Conservation (phyloP, 352 stramenopile species). For the Pythium volutum region DNA sequence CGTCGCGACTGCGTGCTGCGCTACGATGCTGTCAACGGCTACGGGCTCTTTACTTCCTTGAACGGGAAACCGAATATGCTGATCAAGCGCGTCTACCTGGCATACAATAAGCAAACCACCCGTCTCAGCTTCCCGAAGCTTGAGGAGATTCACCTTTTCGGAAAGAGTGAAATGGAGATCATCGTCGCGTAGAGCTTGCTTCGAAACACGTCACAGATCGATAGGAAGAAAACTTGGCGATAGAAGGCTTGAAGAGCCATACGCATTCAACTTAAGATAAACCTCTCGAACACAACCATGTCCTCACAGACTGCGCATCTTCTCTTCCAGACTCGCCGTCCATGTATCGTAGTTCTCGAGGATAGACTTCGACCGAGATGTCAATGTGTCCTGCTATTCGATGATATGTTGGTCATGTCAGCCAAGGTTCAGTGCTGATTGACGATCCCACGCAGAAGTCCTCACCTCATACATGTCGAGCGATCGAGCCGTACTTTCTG, state of each 20-base stretch:
- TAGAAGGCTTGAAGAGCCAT: conserved; percentile 6
- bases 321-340: conserved; percentile 46
- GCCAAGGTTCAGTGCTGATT: not conserved
- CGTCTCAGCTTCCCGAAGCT: conserved; percentile 37
- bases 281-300: conserved; percentile 15
- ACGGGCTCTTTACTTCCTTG: conserved; percentile 47
- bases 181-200: conserved; percentile 8
- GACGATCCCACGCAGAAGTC: not conserved
- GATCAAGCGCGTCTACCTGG: conserved; percentile 51
- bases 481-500: conserved; percentile 23
- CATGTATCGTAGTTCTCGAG: conserved; percentile 56
- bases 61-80: conserved; percentile 54
- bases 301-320: conserved; percentile 38
- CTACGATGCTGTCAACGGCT: conserved; percentile 36
- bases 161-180: conserved; percentile 36
- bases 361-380: conserved; percentile 31
- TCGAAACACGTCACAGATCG: no score
- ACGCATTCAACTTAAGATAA: conserved; percentile 18
- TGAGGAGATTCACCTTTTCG: conserved; percentile 37
- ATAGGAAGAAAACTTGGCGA: not conserved
- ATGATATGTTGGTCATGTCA: not conserved
- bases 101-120: conserved; percentile 31
- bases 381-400: conserved; percentile 3
- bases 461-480: conserved; percentile 20
- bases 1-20: conserved; percentile 46